Conservation (phyloP, 2,329 filamentous ascomycete species). For the Fusarium brevicatenulatum region DNA sequence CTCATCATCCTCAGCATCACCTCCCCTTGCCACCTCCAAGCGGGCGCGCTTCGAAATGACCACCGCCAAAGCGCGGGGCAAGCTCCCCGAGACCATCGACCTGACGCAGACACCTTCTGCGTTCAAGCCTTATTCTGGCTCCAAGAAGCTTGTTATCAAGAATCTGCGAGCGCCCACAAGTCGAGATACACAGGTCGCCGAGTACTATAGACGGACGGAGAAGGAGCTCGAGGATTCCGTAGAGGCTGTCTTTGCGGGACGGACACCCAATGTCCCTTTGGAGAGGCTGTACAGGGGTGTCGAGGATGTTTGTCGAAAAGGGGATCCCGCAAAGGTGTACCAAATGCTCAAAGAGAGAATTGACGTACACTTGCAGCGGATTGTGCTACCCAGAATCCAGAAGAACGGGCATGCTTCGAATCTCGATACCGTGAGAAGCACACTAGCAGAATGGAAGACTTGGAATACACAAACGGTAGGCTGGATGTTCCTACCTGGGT, state of each 20-base stretch:
- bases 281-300: constrained; percentile 91
- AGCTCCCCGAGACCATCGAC: constrained; percentile 53
- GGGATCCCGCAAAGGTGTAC: constrained; percentile 74
- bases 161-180: constrained; percentile 78
- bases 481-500: neutral
- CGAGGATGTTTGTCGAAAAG: constrained; percentile 89
- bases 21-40: constrained; percentile 44
- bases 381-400: constrained; percentile 66
- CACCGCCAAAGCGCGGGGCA: constrained; percentile 53
- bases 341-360: constrained; percentile 73
- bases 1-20: constrained; percentile 48
- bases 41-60: constrained; percentile 50
- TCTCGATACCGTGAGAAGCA: constrained; percentile 69
- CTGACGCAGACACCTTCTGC: constrained; percentile 50
- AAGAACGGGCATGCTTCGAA: constrained; percentile 62
- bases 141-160: constrained; percentile 92
- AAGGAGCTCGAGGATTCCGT: constrained; percentile 78
- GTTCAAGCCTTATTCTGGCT: constrained; percentile 79
- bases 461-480: constrained; percentile 84
- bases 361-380: constrained; percentile 72
- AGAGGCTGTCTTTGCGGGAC: constrained; percentile 74
- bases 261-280: constrained; percentile 74
- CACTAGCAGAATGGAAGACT: constrained; percentile 71
- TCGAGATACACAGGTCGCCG: constrained; percentile 69
- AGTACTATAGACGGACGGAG: constrained; percentile 83